Base-by-base conservation (phyloP, 2,329 filamentous ascomycete genomes). In the Aspergillus versicolor region DNA sequence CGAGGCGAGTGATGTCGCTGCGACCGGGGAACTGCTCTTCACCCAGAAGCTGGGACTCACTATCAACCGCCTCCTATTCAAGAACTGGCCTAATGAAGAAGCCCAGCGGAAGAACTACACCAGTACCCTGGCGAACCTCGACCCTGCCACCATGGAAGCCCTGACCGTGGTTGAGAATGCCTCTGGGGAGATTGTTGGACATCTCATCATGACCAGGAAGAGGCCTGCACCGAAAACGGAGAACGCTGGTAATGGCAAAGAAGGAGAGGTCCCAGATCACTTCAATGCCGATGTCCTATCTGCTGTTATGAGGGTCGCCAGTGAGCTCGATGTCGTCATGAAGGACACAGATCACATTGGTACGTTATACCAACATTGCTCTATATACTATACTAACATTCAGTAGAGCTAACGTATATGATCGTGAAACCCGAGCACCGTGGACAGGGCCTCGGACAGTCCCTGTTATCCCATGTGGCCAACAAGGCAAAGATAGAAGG, bases 21-120 rank as follows among this genome's bases (percentile, higher is more conserved):
- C 17, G 7, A 45, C 56, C 27, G 56, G 27, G 1, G 52, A 57
- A 1, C 47, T 60, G 5, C 47, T 60, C 2, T 55, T 46, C 44
- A 46, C 27, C 21, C 55, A 56, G n/a, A 60, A 60, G 44, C 48
- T 60, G 3, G 17, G 27, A 2, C 48, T 50, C 30, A 54, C 19
- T 0, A 52, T 60, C 43, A 60, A 60, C 24, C 52, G 47, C 4
- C 51, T 60, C 5, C 13, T 60, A 2, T 60, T 52, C 24, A 55
- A 51, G 6, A 13, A 50, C 30, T 60, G 58, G 62, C 60, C 62
- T 1, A 66, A 65, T 43, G 57, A 62, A 37, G 34, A 11, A 9
- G 2, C 45, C 17, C 62, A 66, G 17, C 47, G 24, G 2, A 37
- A 37, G 9, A 47, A 57, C 9, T 63, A 66, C 27, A 38, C 42